These are phyloP conservation scores for Clarkia xantiana DNA, from an alignment of 345 rosid species.

Conservation along the genomic window DNA sequence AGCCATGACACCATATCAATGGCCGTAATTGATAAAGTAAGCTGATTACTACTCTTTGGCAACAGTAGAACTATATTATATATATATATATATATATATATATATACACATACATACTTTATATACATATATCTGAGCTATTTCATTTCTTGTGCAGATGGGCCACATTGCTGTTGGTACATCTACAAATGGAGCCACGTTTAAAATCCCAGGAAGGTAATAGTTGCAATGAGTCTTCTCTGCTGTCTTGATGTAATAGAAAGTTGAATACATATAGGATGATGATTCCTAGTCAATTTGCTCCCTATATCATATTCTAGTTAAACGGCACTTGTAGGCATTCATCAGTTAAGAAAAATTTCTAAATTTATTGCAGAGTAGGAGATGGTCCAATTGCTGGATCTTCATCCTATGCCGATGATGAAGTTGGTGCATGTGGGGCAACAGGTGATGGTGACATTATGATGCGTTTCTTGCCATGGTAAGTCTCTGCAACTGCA, in stretches of 20 bases:
- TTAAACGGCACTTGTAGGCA: too few relatives aligned
- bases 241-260: too few relatives aligned
- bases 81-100: not conserved
- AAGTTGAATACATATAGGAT: too few relatives aligned
- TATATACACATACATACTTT: too few relatives aligned
- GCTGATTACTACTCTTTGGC: conserved; percentile 6
- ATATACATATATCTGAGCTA: not conserved
- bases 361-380: conserved; percentile 36
- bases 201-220: conserved; percentile 92
- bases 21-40: conserved; percentile 79
- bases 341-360: conserved; percentile 2
- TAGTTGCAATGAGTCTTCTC: too few relatives aligned
- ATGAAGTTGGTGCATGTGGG: conserved; percentile 91
- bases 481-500: conserved; percentile 26
- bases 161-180: conserved; percentile 91
- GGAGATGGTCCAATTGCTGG: conserved; percentile 94
- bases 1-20: conserved; percentile 89
- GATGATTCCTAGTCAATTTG: too few relatives aligned
- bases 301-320: too few relatives aligned
- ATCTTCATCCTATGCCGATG: conserved; percentile 74
- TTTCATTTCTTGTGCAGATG: conserved; percentile 20
- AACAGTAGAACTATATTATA: not conserved
- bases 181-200: conserved; percentile 94
- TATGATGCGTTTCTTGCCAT: conserved; percentile 98
- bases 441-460: conserved; percentile 95